A percentile compares a stretch with the other conserved stretches of the same genome.
phyloP scores from a whole-genome alignment of 495 filamentous ascomycete species.

The Cryomyces minteri region DNA sequence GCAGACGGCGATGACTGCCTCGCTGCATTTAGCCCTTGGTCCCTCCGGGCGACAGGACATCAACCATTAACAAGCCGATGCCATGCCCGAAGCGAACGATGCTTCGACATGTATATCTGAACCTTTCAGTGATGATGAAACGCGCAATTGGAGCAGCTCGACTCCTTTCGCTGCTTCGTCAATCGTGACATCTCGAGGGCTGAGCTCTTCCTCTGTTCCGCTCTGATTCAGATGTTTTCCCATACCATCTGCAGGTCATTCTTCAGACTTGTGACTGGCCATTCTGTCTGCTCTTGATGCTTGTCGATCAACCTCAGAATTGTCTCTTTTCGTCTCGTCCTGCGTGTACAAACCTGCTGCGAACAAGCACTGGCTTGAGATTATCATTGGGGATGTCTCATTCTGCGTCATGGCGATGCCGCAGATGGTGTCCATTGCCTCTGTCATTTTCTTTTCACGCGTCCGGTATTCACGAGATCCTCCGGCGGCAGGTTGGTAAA shows the following conservation, averaged over 20 bases:
- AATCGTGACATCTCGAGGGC: no score
- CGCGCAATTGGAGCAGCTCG: no score
- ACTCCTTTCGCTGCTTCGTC: no score
- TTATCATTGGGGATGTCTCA: slow-evolving; percentile 4
- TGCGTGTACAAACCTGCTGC: slow-evolving; percentile 13
- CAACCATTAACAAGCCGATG: no score
- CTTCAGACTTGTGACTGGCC: slow-evolving; percentile 10
- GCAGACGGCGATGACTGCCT: no score
- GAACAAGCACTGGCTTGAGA: slow-evolving; percentile 8
- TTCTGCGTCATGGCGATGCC: slow-evolving; percentile 12
- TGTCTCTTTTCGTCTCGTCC: slow-evolving; percentile 7
- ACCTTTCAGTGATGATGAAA: no score
- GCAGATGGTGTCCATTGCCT: slow-evolving; percentile 12
- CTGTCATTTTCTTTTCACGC: slow-evolving; percentile 7
- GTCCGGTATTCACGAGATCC: slow-evolving; percentile 9
- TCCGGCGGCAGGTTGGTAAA: slow-evolving; percentile 12
- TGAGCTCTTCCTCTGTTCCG: no score
- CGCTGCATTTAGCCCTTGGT: no score
- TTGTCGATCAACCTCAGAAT: slow-evolving; percentile 8
- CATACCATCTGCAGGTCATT: slow-evolving; percentile 13
- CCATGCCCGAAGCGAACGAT: no score
- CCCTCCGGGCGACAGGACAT: no score
- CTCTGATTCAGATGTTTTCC: slow-evolving; percentile 4
- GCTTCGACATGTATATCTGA: no score
- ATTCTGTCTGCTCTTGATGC: slow-evolving; percentile 7